Conservation (phyloP, 176 grass and related monocot species). For the Carex pumila region DNA sequence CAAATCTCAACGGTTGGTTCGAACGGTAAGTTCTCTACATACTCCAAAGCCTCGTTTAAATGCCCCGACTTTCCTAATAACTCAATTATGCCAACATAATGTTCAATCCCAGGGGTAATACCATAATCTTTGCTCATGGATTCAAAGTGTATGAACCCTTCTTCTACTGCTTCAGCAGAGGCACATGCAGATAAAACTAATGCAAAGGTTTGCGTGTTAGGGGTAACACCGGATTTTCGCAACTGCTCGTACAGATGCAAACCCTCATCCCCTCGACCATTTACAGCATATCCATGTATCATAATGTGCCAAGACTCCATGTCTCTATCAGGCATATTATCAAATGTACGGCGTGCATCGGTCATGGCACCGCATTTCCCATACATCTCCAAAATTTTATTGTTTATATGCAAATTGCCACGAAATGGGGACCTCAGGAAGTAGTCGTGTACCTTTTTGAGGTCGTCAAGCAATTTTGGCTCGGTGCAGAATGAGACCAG, state of each 20-base stretch:
- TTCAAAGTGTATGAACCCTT: slow-evolving; percentile 69
- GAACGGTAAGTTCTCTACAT: slow-evolving; percentile 72
- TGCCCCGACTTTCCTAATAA: slow-evolving; percentile 75
- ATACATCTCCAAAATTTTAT: slow-evolving; percentile 70
- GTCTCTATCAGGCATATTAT: slow-evolving; percentile 74
- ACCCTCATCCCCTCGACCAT: slow-evolving; percentile 52
- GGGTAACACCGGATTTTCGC: slow-evolving; percentile 32
- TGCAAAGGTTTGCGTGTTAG: slow-evolving; percentile 35
- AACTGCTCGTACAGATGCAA: slow-evolving; percentile 65
- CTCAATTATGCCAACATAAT: slow-evolving; percentile 64
- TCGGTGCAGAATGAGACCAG: slow-evolving; percentile 47
- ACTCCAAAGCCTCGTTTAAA: slow-evolving; percentile 68
- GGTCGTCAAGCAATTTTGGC: slow-evolving; percentile 51
- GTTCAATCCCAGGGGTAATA: slow-evolving; percentile 49
- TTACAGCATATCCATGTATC: slow-evolving; percentile 60
- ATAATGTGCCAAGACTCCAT: slow-evolving; percentile 79
- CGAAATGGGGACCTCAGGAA: slow-evolving; percentile 79
- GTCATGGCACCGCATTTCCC: slow-evolving; percentile 47
- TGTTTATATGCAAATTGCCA: slow-evolving; percentile 47
- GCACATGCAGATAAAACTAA: slow-evolving; percentile 64
- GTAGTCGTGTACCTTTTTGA: slow-evolving; percentile 74
- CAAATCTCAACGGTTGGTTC: slow-evolving; percentile 51
- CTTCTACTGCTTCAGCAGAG: slow-evolving; percentile 78
- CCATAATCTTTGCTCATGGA: slow-evolving; percentile 59
- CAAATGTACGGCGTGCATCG: slow-evolving; percentile 61